Evolutionary conservation across 2,329 filamentous ascomycete species (phyloP).

Genomic region (Tolypocladium pustulatum): DNA sequence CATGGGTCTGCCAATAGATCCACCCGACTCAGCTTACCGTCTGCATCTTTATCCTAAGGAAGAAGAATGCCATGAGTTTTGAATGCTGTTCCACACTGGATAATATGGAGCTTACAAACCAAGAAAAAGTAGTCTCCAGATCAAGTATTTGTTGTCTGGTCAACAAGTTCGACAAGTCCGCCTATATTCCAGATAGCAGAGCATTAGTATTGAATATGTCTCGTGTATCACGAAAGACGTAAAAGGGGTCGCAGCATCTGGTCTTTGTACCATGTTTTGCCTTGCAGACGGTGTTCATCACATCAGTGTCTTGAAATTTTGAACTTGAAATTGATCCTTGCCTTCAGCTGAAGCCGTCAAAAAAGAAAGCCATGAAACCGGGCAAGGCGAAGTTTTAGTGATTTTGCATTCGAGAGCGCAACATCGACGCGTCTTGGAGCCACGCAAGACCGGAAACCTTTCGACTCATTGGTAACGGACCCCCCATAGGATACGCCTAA

Average conservation of each 20-base stretch:
- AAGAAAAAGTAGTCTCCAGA: not conserved
- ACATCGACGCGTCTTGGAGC: not conserved
- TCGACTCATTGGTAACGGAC: not conserved
- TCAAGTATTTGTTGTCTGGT: not conserved
- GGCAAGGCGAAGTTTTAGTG: not conserved
- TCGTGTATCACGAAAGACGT: not conserved
- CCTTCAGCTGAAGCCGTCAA: too few relatives aligned
- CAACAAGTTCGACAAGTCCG: not conserved
- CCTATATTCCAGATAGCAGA: not conserved
- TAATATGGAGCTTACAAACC: not conserved
- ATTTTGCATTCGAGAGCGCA: not conserved
- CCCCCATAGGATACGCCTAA: too few relatives aligned
- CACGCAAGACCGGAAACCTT: not conserved
- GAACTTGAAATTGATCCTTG: not conserved
- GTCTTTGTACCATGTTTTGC: not conserved
- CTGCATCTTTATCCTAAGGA: not conserved
- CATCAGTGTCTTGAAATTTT: not conserved
- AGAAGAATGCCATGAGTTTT: not conserved
- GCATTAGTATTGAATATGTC: not conserved
- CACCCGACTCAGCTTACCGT: not conserved
- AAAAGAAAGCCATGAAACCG: not conserved
- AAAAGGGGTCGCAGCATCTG: not conserved
- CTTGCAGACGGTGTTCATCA: not conserved
- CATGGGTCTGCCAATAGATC: not conserved
- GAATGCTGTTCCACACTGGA: too few relatives aligned